Base-by-base conservation (phyloP, 169 alveolate species). In the Eimeria acervulina region DNA sequence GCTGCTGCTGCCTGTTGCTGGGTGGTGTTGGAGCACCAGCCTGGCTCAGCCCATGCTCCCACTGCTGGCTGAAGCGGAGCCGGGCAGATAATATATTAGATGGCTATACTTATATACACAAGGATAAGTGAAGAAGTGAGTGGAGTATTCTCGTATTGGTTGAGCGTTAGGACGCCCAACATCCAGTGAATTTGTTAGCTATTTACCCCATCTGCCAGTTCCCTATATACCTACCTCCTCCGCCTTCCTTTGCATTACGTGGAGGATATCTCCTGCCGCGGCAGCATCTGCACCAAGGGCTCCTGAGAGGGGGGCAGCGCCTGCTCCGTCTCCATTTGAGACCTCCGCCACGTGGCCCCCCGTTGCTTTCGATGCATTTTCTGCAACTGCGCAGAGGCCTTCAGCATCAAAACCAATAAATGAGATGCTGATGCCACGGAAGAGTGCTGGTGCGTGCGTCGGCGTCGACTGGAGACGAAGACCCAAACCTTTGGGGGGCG, bases 351-450 rank as follows among this genome's bases (percentile, higher is more conserved):
- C 8, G 81, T 81, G 42, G 21, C 47, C 80, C 8, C n/a, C 92
- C 10, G 78, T 38, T 13, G 76, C 59, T 2, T 3, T 59, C 26
- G 78, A 38, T 21, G 92, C 92, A 84, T 28, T 38, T 84, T 28
- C 93, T 36, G 59, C 93, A 23, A 76, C 83, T 40, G 38, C n/a
- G 42, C 31, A 15, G 36, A 59, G 83, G 40, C 93, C 61, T 23
- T 59, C 80, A n/a, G 93, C 93, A 38, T 55, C 78, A 47, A 87
- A 87, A 3, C 93, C 93, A 23, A 87, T 26, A 44, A 87, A 87
- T 21, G 81, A 51, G 47, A 87, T 0, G 66, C 83, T 87, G n/a
- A 87, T 38, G 44, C 93, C 81, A n/a, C 93, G 61, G 93, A 87
- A 87, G 80, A 87, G 74, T 10, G 52, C 52, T 33, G 72, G 36